Evolutionary conservation across 306 rosid species (phyloP).

Genomic region (Parietaria judaica): DNA sequence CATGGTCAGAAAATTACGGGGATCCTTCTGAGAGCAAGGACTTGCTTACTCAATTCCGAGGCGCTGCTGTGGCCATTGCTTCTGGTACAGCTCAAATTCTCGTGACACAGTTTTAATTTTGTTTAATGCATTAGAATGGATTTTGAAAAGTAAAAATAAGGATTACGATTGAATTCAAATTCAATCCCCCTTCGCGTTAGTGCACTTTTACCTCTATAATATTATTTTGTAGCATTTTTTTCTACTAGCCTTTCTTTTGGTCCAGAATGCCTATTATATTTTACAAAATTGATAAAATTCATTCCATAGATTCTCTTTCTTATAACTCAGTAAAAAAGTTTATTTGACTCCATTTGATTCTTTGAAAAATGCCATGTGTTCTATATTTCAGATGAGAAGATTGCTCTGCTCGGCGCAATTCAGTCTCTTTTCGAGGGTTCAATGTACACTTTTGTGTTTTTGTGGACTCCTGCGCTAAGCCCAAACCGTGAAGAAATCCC

Average conservation of each 20-base stretch:
- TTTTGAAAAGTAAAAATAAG: no score
- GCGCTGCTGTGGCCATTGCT: constrained; percentile 98
- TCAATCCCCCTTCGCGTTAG: no score
- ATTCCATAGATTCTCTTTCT: no score
- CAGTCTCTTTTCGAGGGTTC: constrained; percentile 97
- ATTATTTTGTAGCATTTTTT: no score
- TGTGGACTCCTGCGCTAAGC: constrained; percentile 96
- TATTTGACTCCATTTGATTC: constrained; percentile 1
- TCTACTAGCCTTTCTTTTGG: no score
- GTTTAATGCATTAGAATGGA: no score
- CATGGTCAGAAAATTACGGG: constrained; percentile 95
- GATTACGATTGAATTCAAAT: no score
- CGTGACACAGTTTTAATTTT: neutral
- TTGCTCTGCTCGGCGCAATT: constrained; percentile 80
- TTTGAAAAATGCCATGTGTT: constrained; percentile 9
- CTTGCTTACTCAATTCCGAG: constrained; percentile 84
- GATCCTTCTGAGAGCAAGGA: constrained; percentile 91
- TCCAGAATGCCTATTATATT: no score
- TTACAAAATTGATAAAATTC: no score
- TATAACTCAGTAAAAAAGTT: no score
- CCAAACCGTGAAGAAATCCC: constrained; percentile 91
- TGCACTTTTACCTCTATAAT: no score
- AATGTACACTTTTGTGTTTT: constrained; percentile 85
- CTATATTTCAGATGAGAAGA: constrained; percentile 46
- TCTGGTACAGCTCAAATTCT: constrained; percentile 47